Evolutionary conservation across 345 rosid species (phyloP), one percentile per base, ranked within the genome.

Genomic region (Boechera stricta): DNA sequence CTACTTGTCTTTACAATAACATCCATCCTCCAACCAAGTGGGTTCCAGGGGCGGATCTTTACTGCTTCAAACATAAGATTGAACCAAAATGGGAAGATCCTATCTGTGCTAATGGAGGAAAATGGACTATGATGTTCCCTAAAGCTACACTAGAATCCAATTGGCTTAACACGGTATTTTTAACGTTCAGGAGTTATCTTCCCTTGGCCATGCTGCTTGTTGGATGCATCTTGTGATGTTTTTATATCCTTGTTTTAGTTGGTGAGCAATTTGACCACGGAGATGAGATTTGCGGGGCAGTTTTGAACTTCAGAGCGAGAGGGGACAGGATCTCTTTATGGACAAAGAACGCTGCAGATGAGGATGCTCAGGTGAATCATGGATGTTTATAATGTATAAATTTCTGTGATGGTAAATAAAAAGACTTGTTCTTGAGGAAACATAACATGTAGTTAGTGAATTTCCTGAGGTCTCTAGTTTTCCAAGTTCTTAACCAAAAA

Each of bases 11-110:
- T 29, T 91, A 88, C 89, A 95, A 95, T 73, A 93, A 87, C 80
- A 82, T 91, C 26, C 88, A 83, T 80, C 90, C 80, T 67, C 96
- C 98, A 21, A 87, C 85, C 76, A 86, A 87, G 67, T 86, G 92
- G 80, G 76, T 82, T 58, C 69, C 26, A 7, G 85, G 90, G 35
- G 87, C 92, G 3, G 96, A 90, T 73, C 86, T 92, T 1, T 83
- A 92, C 79, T 95, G 99, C 79, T 92, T 95, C 91, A 95, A 95
- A 42, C 0, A 84, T 66, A 80, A 85, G 10, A 92, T 92, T 32
- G 96, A 92, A 69, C 98, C 98, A 10, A 95, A 92, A 61, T 92
- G 98, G 98, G 98, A 95, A 88, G 98, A 92, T 77, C 98, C 97
- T 70, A 81, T 91, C 6, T 95, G 98, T 83, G 92, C 93, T 49